phyloP scores from a whole-genome alignment of 805 yeast species.

The Monosporozyma solicola region DNA sequence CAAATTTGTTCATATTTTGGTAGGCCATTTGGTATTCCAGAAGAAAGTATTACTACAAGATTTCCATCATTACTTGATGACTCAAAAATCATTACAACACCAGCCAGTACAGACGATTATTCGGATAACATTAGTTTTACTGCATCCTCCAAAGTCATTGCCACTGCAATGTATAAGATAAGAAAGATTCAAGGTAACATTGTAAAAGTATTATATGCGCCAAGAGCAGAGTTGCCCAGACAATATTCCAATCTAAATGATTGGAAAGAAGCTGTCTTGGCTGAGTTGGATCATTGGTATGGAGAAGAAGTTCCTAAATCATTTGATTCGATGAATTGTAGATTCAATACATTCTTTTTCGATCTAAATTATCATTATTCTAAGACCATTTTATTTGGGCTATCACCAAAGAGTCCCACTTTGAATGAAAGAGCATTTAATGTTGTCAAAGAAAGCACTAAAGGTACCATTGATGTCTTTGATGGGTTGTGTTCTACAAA shows the following conservation, averaged over 20 bases:
- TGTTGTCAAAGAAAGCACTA: slow-evolving; percentile 53
- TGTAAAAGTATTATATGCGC: slow-evolving; percentile 61
- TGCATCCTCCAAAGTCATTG: slow-evolving; percentile 61
- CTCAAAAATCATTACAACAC: slow-evolving; percentile 39
- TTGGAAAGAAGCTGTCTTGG: slow-evolving; percentile 53
- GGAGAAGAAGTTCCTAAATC: slow-evolving; percentile 46
- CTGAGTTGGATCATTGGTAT: slow-evolving; percentile 54
- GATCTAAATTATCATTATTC: slow-evolving; percentile 72
- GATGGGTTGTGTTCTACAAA: slow-evolving; percentile 45
- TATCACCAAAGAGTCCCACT: slow-evolving; percentile 59
- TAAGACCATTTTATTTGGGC: slow-evolving; percentile 60
- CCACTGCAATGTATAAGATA: slow-evolving; percentile 58
- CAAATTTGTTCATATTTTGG: slow-evolving; percentile 82
- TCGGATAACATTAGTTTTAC: slow-evolving; percentile 30
- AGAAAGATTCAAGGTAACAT: slow-evolving; percentile 72
- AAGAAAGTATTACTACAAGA: slow-evolving; percentile 59
- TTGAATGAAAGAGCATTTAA: slow-evolving; percentile 46
- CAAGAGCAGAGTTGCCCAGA: slow-evolving; percentile 59
- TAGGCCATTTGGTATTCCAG: slow-evolving; percentile 83
- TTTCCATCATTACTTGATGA: slow-evolving; percentile 75
- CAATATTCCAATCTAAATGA: slow-evolving; percentile 41
- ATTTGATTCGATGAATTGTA: slow-evolving; percentile 55
- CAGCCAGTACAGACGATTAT: slow-evolving; percentile 34
- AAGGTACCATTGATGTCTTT: slow-evolving; percentile 57
- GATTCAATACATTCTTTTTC: slow-evolving; percentile 62